Evolutionary conservation across 1,139 yeast species (phyloP), one percentile per base, ranked within the genome.

Genomic region (Yamadazyma diospyri): DNA sequence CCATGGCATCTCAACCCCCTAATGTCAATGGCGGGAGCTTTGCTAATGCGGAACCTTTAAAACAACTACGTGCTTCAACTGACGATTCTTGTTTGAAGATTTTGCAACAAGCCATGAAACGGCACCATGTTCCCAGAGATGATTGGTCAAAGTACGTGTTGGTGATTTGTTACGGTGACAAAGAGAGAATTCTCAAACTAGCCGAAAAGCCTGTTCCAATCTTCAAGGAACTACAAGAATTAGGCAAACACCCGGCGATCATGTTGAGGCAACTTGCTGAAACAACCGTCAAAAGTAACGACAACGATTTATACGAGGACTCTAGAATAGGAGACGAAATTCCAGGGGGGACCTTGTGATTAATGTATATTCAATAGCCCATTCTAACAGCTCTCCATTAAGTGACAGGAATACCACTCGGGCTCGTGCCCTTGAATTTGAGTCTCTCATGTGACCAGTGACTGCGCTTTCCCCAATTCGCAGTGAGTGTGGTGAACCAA

Each of bases 21-120:
- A 25, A 35, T 18, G 25, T 34, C 8, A n/a, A 23, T 18, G 27
- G 29, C 11, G 16, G 32, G 16, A 13, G 42, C 17, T 10, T 15
- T 7, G 22, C 29, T 4, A 35, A 25, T 27, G 16, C 25, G 29
- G 95, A 89, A 48, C 94, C 96, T 0, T 69, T 88, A 47, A 86
- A 87, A 48, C 94, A 87, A 46, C 64, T 89, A 41, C 66, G 94
- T 33, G 95, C 95, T 1, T 82, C 94, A 3, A 81, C 88, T 16
- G 96, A 89, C 39, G 97, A 89, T 51, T 88, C 97, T 2, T 88
- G 97, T 55, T 79, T 84, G 48, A 86, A 85, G 57, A 83, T 92
- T 17, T 62, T 92, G 32, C 95, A 87, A 48, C 88, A 84, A 25
- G 97, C 96, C 4, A 81, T 88, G 83, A 78, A 81, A 45, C 73